Evolutionary conservation across 2,329 filamentous ascomycete genomes (phyloP), one percentile per base, ranked within the genome.

Genomic region (Penicillium hesseltinei): DNA sequence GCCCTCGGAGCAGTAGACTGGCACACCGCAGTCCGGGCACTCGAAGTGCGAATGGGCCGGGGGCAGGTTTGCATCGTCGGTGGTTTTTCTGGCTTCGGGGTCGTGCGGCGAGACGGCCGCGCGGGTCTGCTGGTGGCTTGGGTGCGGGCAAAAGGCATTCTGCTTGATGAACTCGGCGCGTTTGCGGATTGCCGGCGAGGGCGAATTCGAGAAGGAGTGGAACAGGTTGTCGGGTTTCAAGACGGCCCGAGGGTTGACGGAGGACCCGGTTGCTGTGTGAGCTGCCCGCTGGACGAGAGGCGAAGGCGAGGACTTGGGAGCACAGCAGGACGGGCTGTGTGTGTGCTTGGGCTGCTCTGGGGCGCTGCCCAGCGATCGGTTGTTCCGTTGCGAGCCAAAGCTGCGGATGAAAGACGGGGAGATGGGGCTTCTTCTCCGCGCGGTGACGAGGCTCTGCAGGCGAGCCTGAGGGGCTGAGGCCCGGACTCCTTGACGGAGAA

Each of bases 11-110:
- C 94, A 99, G 72, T 94, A 96, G 7, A 96, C 87, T 0, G 95
- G 92, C 42, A 97, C 84, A 15, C 94, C 94, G 68, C 94, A 99
- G 74, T 99, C 93, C 0, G 94, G 92, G 69, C 94, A 99, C 75
- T 97, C 94, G 70, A 96, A 97, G 65, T 89, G 82, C 51, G 97
- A 91, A 75, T 96, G 91, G 17, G 88, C 87, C 0, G 93, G 89
- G 10, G 91, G 82, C 60, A 86, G 75, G 39, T 76, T 82, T 21
- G 66, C 49, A 21, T 57, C 54, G 39, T 65, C 50, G 19, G 76
- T 71, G 19, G 78, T 75, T 69, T 88, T 86, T 60, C 80, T 78
- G 35, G 81, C 81, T 71, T 90, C 87, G 11, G 84, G 80, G 64
- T 89, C 86, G 58, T 85, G 78, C 2, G 86, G 82, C 35, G 86